phyloP scores from a whole-genome alignment of 352 stramenopile species.

The Globisporangium cylindrosporum region DNA sequence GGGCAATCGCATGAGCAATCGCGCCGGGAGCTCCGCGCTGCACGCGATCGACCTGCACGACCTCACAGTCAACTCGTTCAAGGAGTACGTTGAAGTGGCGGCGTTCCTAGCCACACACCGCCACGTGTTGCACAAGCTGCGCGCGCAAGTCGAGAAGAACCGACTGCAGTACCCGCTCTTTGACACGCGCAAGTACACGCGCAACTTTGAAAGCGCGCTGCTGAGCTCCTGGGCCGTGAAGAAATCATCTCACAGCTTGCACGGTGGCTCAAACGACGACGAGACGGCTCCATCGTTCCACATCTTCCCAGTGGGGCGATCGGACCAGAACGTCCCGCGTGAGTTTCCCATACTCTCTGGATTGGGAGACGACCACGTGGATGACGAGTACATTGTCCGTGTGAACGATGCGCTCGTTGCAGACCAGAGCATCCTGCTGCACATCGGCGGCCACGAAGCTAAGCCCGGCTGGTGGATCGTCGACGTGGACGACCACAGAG shows the following conservation, averaged over 20 bases:
- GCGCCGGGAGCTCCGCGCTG: conserved; percentile 54
- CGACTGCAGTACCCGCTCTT: conserved; percentile 56
- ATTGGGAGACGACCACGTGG: conserved; percentile 26
- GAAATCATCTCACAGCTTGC: conserved; percentile 11
- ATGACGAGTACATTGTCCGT: conserved; percentile 37
- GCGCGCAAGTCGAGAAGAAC: conserved; percentile 37
- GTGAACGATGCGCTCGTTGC: conserved; percentile 29
- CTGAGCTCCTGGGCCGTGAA: conserved; percentile 46
- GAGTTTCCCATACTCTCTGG: conserved; percentile 38
- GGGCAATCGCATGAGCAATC: conserved; percentile 66
- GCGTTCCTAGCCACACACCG: conserved; percentile 43
- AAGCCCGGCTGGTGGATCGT: conserved; percentile 66
- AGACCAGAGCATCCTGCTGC: conserved; percentile 43
- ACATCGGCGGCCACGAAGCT: conserved; percentile 54
- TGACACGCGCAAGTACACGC: conserved; percentile 54
- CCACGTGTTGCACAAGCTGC: conserved; percentile 32
- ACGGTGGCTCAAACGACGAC: background rate
- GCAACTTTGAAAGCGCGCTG: conserved; percentile 45
- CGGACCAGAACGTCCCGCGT: conserved; percentile 19
- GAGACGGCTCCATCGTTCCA: conserved; percentile 23
- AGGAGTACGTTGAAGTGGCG: conserved; percentile 80
- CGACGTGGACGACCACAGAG: conserved; percentile 39
- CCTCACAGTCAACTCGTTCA: conserved; percentile 62
- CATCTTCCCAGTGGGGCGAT: conserved; percentile 34
- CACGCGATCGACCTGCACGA: conserved; percentile 48